Conservation (phyloP, 306 rosid genomes). For the Dalbergia cochinchinensis region DNA sequence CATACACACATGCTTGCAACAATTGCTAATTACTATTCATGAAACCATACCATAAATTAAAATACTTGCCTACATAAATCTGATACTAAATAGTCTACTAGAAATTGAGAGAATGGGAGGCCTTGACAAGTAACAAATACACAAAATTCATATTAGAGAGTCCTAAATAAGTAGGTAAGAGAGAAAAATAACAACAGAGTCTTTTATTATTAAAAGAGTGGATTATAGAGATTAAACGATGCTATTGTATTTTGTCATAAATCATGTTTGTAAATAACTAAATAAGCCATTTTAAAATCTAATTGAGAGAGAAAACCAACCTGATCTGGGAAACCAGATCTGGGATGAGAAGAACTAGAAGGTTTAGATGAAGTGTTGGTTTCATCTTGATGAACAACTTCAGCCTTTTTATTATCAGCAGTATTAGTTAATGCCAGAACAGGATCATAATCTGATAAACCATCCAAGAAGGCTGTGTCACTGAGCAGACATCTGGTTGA, state of each 20-base stretch:
- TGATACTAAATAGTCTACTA: background rate
- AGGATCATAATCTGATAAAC: slow-evolving; percentile 54
- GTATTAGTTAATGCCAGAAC: slow-evolving; percentile 44
- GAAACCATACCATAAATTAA: background rate
- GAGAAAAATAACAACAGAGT: too few relatives aligned
- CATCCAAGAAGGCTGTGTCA: slow-evolving; percentile 55
- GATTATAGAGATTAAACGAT: too few relatives aligned
- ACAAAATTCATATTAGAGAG: slow-evolving; percentile 13
- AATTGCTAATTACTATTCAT: slow-evolving; percentile 21
- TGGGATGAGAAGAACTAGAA: slow-evolving; percentile 48
- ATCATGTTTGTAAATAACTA: background rate
- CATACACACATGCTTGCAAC: slow-evolving; percentile 18
- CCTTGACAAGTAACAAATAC: background rate
- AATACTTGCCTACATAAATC: background rate
- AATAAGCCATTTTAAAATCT: background rate
- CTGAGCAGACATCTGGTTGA: slow-evolving; percentile 80
- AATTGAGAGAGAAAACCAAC: slow-evolving; percentile 46
- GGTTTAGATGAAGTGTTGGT: slow-evolving; percentile 38
- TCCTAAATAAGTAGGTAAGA: background rate
- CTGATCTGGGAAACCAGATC: slow-evolving; percentile 66
- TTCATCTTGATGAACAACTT: slow-evolving; percentile 42
- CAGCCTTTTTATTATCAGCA: slow-evolving; percentile 43
- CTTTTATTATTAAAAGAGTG: background rate
- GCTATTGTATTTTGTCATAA: background rate
- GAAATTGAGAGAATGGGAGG: background rate